Evolutionary conservation across 1,139 yeast genomes (phyloP).

Genomic region (Saccharomyces hybrid): DNA sequence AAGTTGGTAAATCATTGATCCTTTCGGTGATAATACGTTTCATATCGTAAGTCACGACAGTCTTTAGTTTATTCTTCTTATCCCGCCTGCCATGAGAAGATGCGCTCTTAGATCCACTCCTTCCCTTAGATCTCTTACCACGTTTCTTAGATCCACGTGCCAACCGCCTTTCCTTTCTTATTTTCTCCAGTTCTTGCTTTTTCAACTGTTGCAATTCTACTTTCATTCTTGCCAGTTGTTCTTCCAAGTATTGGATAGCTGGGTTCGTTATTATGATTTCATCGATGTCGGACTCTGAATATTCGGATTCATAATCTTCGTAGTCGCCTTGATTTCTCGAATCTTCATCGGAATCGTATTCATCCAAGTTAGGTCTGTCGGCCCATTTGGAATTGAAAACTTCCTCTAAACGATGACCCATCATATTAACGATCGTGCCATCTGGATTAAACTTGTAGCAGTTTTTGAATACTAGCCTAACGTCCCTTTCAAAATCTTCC

Average conservation of each 20-base stretch:
- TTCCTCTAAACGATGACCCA: slow-evolving; percentile 88
- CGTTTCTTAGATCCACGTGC: slow-evolving; percentile 29
- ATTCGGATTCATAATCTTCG: slow-evolving; percentile 36
- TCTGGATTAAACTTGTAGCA: slow-evolving; percentile 93
- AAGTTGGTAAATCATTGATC: slow-evolving; percentile 67
- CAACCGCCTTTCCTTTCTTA: slow-evolving; percentile 38
- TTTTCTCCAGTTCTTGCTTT: slow-evolving; percentile 59
- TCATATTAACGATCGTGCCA: slow-evolving; percentile 87
- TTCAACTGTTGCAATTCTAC: slow-evolving; percentile 76
- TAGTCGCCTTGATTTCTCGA: slow-evolving; percentile 20
- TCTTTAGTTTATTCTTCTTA: slow-evolving; percentile 29
- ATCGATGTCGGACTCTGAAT: slow-evolving; percentile 57
- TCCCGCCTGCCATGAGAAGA: too few relatives aligned
- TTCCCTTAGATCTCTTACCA: slow-evolving; percentile 10
- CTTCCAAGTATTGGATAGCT: slow-evolving; percentile 81
- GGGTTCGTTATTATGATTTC: slow-evolving; percentile 76
- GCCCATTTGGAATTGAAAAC: slow-evolving; percentile 85
- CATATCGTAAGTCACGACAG: slow-evolving; percentile 85
- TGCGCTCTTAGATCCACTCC: too few relatives aligned
- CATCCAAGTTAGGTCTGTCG: slow-evolving; percentile 59
- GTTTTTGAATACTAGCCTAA: slow-evolving; percentile 74
- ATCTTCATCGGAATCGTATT: slow-evolving; percentile 25
- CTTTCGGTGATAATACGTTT: slow-evolving; percentile 87
- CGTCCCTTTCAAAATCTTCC: slow-evolving; percentile 78
- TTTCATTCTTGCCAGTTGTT: slow-evolving; percentile 79